Percentiles rank a stretch among this genome's conserved stretches.
phyloP scores from a whole-genome alignment of 805 yeast genomes.

The Lipomyces spencermartinsiae region DNA sequence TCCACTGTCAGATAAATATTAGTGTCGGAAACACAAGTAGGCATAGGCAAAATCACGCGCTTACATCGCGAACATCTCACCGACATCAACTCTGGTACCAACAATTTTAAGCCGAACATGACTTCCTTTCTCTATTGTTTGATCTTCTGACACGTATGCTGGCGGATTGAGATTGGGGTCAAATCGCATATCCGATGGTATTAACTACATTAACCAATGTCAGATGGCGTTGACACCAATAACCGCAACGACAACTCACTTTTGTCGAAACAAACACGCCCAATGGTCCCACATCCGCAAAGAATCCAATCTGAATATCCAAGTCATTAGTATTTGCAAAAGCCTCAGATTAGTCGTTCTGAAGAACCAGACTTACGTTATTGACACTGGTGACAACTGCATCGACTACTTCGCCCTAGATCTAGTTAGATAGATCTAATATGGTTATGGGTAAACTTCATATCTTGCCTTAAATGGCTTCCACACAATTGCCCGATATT shows the following conservation, averaged over 20 bases:
- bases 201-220: conserved; percentile 52
- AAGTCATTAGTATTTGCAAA: neutral
- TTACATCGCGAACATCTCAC: conserved; percentile 89
- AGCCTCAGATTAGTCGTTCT: neutral
- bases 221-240: neutral
- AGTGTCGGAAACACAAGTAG: neutral
- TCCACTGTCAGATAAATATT: conserved; percentile 54
- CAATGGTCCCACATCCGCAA: conserved; percentile 97
- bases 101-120: conserved; percentile 93
- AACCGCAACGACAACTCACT: conserved; percentile 40
- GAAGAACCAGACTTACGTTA: conserved; percentile 50
- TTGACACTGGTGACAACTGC: conserved; percentile 92
- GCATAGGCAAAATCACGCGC: conserved; percentile 18
- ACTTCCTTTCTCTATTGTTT: conserved; percentile 91
- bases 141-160: conserved; percentile 90
- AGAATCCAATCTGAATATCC: conserved; percentile 74
- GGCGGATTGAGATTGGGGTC: conserved; percentile 98
- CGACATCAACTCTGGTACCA: conserved; percentile 97
- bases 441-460: neutral
- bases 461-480: conserved; percentile 77
- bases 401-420: conserved; percentile 90
- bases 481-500: conserved; percentile 96
- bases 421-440: neutral
- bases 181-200: conserved; percentile 91
- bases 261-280: conserved; percentile 94